These are phyloP conservation scores for Apocynum venetum DNA, from an alignment of 257 asterid species.

Conservation along the genomic window DNA sequence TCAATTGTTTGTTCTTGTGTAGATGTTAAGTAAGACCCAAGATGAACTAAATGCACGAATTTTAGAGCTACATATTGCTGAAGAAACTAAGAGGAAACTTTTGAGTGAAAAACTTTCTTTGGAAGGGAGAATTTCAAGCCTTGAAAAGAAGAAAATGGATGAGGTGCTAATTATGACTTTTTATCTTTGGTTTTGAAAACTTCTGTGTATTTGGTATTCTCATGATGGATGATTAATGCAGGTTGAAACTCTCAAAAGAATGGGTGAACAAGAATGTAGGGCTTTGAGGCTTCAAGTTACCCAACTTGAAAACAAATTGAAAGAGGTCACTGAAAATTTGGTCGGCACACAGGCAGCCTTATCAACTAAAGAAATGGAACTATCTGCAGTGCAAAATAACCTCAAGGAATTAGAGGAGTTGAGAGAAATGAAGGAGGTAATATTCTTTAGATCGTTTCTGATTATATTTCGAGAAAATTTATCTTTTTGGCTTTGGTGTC, in stretches of 20 bases:
- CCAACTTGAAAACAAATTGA: conserved; percentile 79
- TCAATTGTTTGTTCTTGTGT: neutral
- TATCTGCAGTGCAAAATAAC: conserved; percentile 62
- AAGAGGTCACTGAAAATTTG: conserved; percentile 50
- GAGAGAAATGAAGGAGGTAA: conserved; percentile 98
- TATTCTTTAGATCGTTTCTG: conserved; percentile 6
- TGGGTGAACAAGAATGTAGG: conserved; percentile 65
- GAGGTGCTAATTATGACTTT: conserved; percentile 39
- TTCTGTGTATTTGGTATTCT: conserved; percentile 7
- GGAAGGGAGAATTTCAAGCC: conserved; percentile 58
- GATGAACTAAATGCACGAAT: conserved; percentile 69
- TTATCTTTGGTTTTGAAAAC: conserved; percentile 12
- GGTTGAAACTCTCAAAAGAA: conserved; percentile 51
- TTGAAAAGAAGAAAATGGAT: conserved; percentile 56
- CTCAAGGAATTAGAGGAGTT: conserved; percentile 84
- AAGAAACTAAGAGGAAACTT: conserved; percentile 72
- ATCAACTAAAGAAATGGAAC: conserved; percentile 56
- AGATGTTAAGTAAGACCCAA: conserved; percentile 76
- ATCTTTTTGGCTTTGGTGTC: conserved; percentile 3
- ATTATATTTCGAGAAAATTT: neutral
- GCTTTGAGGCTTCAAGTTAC: conserved; percentile 46
- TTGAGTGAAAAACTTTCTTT: conserved; percentile 59
- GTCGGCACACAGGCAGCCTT: conserved; percentile 49
- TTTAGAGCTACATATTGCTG: conserved; percentile 63
- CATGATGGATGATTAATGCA: conserved; percentile 29